Evolutionary conservation across 2,329 filamentous ascomycete species (phyloP), one percentile per base, ranked within the genome.

Genomic region (Pseudocercospora vitis): DNA sequence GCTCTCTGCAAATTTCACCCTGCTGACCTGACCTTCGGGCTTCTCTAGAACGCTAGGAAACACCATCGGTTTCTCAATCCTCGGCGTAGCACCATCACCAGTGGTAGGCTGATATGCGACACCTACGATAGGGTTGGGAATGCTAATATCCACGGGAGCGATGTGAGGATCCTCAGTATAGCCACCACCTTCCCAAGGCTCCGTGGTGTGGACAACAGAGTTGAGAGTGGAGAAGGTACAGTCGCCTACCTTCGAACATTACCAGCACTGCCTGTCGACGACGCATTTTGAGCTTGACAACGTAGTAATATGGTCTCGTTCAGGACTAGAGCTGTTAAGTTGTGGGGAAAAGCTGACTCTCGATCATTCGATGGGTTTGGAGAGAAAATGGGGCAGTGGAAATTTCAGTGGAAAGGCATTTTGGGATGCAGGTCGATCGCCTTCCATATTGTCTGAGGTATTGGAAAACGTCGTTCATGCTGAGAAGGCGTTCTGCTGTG

Each of bases 201-300:
- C 68, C 2, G 68, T 71, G 3, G 68, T 58, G 16, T 61, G 61
- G 7, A 72, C 29, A 14, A 73, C 60, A 0, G 70, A 69, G 33
- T 68, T 64, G 8, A 67, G 63, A 4, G 70, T 62, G 3, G 69
- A 71, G 58, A 73, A 73, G 48, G 59, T 63, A 50, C 61, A 65
- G 9, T 70, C 71, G 48, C 72, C 67, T 23, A 52, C 62, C 69
- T 72, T 70, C 70, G 72, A 3, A 70, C 70, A 1, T 72, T 63
- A 6, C 70, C 70, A 24, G 72, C 66, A 26, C 61, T 65, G 12
- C 69, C 71, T 3, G 63, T 65, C 32, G 66, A 65, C 12, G 58
- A 62, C 1, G 57, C 56, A 54, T 72, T 68, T 52, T 72, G 71
- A 3, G 71, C 70, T 7, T 69, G 67, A 59, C 72, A 72, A 3